Base-by-base conservation (phyloP, 148 eudicot genomes). In the Polygonum aviculare region DNA sequence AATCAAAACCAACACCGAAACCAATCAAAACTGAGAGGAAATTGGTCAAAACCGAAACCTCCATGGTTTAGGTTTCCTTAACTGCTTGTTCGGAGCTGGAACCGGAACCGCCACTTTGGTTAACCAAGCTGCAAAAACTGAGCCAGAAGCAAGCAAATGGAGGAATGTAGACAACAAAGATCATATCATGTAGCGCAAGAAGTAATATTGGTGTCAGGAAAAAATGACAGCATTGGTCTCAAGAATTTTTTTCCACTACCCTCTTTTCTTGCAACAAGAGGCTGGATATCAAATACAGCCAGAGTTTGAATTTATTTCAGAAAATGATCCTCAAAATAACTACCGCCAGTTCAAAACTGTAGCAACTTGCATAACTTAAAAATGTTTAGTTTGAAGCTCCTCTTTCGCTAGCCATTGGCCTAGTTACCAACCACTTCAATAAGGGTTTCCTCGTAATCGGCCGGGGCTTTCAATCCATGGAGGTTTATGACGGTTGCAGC, bases 401-500 rank as follows among this genome's bases (percentile, higher is more conserved):
- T 36, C 44, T 36, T 67, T 14, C 44, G 4, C 44, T 67, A 12
- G 72, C 45, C 38, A 35, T 67, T 36, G 45, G 18, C 45, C 72
- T 67, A 67, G 44, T 14, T 38, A 5, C 38, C 72, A 33, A 81
- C 86, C 26, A 94, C 93, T 86, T 94, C 98, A 57, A 94, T 89
- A 1, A 94, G 84, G 74, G 96, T 85, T 54, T 93, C 67, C 89
- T 94, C 98, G 7, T 94, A 94, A 75, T 94, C 98, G 21, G 77
- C 79, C 4, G 98, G 98, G 38, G 98, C 96, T 78, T 82, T 90
- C 63, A 81, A 87, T 3, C 98, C 98, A 60, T 92, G 98, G 7
- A 94, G 91, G 76, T 94, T 94, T 74, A 94, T 94, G 71, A 94
- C 92, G 0, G 97, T 92, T 2, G 98, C 92, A 55, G 97, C 98